phyloP scores from a whole-genome alignment of 176 grass and related monocot genomes.

The Carex kokanica region DNA sequence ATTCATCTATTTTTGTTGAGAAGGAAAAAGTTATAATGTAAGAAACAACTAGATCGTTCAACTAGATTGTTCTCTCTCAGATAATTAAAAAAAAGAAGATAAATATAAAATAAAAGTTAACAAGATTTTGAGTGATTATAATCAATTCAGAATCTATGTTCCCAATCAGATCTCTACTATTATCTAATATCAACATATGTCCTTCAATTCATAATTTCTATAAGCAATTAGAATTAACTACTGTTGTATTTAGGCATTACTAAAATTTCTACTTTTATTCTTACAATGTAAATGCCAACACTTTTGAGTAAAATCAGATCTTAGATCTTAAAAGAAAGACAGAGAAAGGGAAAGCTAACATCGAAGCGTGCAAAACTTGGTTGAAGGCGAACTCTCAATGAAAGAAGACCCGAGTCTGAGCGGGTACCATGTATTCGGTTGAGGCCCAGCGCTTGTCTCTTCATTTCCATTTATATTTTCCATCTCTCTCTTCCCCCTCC shows the following conservation, averaged over 20 bases:
- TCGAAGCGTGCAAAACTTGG: conserved; percentile 37
- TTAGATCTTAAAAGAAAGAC: neutral
- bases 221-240: neutral
- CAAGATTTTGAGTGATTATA: neutral
- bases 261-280: neutral
- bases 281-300: neutral
- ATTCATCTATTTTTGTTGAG: conserved; percentile 62
- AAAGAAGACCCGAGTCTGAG: conserved; percentile 22
- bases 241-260: neutral
- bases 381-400: neutral
- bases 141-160: neutral
- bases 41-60: neutral
- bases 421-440: conserved; percentile 14
- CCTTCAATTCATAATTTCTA: neutral
- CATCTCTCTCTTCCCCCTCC: neutral
- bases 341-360: conserved; percentile 30
- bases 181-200: neutral
- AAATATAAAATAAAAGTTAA: neutral
- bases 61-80: neutral
- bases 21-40: neutral
- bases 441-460: neutral
- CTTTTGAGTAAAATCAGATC: neutral
- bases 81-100: neutral
- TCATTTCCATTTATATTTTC: neutral
- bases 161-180: neutral